Percentiles rank a stretch among this genome's conserved stretches.
These are phyloP conservation scores for Xanthoconium separans DNA, from an alignment of 1,284 basidiomycete species.

Conservation along the genomic window DNA sequence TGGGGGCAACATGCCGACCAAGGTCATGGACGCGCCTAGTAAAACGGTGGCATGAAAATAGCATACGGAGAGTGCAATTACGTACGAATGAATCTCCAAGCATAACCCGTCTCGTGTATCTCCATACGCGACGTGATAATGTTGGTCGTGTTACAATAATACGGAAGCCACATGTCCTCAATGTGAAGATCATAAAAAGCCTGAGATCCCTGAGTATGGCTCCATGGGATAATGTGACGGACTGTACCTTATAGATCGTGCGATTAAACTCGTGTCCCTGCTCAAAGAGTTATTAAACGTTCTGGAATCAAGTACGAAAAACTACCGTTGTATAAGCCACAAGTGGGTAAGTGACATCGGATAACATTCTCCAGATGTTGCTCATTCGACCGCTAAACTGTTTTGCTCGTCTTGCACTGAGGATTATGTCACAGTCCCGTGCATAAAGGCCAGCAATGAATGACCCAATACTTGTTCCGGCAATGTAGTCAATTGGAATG, in stretches of 20 bases:
- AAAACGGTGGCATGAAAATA: not conserved
- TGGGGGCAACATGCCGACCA: conserved; percentile 94
- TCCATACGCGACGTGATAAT: conserved; percentile 97
- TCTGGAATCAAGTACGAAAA: conserved; percentile 21
- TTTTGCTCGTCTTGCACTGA: conserved; percentile 84
- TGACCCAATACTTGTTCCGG: conserved; percentile 88
- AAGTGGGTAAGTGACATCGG: conserved; percentile 95
- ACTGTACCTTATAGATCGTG: conserved; percentile 71
- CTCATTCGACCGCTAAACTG: conserved; percentile 92
- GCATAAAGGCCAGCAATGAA: conserved; percentile 98
- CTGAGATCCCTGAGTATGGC: conserved; percentile 34
- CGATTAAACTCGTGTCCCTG: conserved; percentile 92
- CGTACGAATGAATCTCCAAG: conserved; percentile 85
- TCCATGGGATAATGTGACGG: not conserved
- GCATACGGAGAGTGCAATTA: conserved; percentile 4
- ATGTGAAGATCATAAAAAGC: conserved; percentile 94
- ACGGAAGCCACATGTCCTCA: conserved; percentile 99
- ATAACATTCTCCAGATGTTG: conserved; percentile 92
- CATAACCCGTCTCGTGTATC: conserved; percentile 95
- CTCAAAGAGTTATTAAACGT: conserved; percentile 9
- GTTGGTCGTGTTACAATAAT: conserved; percentile 99
- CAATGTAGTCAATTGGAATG: conserved; percentile 92
- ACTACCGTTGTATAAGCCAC: conserved; percentile 95
- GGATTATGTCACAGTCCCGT: conserved; percentile 88
- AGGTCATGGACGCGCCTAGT: conserved; percentile 92